These are phyloP conservation scores for Fusarium chuoi DNA, from an alignment of 2,329 filamentous ascomycete genomes.

Conservation along the genomic window DNA sequence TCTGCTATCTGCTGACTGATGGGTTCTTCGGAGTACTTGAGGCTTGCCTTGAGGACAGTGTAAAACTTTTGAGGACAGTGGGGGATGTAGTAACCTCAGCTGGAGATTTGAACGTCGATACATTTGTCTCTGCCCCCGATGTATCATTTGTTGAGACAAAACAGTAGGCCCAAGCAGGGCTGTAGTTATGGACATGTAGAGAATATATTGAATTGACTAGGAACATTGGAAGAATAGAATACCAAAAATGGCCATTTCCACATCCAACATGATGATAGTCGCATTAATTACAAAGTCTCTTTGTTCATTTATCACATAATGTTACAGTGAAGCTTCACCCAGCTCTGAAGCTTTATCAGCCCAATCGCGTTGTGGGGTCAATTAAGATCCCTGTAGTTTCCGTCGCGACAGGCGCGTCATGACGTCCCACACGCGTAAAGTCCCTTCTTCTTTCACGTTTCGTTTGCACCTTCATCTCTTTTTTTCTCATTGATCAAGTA, in stretches of 20 bases:
- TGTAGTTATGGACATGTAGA: neutral
- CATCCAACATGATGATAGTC: neutral
- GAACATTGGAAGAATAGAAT: neutral
- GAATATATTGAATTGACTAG: neutral
- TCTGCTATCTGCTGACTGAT: conserved; percentile 51
- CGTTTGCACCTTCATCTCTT: conserved; percentile 13
- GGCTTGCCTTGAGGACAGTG: conserved; percentile 7
- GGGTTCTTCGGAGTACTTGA: conserved; percentile 9
- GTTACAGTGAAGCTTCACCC: neutral
- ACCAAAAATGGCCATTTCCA: neutral
- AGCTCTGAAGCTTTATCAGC: neutral
- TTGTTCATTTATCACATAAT: neutral
- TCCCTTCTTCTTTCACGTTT: conserved; percentile 27
- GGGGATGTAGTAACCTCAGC: conserved; percentile 44
- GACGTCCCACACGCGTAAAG: conserved; percentile 41
- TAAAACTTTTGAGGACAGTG: conserved; percentile 23
- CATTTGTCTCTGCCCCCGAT: conserved; percentile 44
- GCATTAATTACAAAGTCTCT: neutral
- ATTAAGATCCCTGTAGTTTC: conserved; percentile 46
- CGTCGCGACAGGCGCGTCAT: conserved; percentile 47
- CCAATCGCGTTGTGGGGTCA: conserved; percentile 40
- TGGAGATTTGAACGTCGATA: conserved; percentile 56
- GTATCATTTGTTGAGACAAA: neutral
- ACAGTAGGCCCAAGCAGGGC: neutral
- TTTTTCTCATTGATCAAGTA: neutral